Evolutionary conservation across 2,329 filamentous ascomycete species (phyloP), one percentile per base, ranked within the genome.

Genomic region (Talaromyces marneffei): DNA sequence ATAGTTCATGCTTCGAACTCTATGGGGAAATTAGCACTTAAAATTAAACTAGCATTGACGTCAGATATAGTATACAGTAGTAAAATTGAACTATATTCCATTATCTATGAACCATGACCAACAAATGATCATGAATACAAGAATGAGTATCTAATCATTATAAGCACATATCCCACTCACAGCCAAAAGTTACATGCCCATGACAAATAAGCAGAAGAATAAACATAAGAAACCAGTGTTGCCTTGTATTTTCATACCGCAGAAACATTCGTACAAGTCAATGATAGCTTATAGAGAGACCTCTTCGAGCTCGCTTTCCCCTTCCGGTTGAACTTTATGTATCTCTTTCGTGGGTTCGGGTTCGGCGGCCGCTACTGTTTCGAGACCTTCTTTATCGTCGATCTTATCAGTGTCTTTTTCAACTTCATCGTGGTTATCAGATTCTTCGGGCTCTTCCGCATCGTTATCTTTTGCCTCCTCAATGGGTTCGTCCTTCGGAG

Each of bases 231-330:
- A 53, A 39, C 5, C 23, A n/a, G 27, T 27, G 55, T 39, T 6
- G 52, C 20, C 12, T 39, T 33, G 14, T 40, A 39, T 25, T 6
- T 55, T 14, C 33, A 9, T 39, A 25, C 16, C 4, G 12, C 16
- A 33, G 16, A 53, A 33, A 23, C 29, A 53, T n/a, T 35, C 29
- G n/a, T 39, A 25, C 5, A 40, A 23, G 35, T 16, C 33, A 12
- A 39, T 55, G 20, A 48, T 9, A 12, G 10, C 29, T 56, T 62
- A 68, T n/a, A 68, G 57, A 9, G 66, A 66, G 27, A 68, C 65
- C 58, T 68, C 66, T 62, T 65, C 62, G 18, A 68, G 61, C 33
- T 67, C 65, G 20, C 64, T 61, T 54, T 65, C 66, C 5, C 62
- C 62, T 37, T 59, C 62, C 31, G 48, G 53, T 44, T 59, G 54